These are phyloP conservation scores for Aspergillus novofumigatus DNA, from an alignment of 2,329 filamentous ascomycete genomes.

Conservation along the genomic window DNA sequence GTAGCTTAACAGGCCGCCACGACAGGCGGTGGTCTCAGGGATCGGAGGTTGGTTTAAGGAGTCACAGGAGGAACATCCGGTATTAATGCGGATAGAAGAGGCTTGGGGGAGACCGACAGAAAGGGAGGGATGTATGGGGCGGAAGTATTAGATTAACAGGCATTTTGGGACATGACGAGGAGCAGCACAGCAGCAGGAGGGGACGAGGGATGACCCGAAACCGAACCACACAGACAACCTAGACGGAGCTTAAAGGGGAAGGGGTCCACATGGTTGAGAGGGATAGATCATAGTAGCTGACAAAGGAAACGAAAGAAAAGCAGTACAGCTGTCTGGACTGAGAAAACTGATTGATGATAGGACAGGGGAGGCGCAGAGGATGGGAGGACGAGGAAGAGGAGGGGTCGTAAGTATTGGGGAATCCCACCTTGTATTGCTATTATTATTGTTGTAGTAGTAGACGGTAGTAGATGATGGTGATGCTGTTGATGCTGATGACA, in stretches of 20 bases:
- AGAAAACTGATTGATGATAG: not conserved
- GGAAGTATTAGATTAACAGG: not conserved
- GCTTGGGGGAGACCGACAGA: not conserved
- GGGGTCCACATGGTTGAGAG: not conserved
- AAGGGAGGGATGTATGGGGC: not conserved
- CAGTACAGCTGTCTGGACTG: constrained; percentile 10
- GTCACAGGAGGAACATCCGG: not conserved
- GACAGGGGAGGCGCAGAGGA: not conserved
- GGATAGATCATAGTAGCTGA: not conserved
- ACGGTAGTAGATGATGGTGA: not conserved
- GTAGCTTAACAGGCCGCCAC: not conserved
- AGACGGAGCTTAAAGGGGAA: not conserved
- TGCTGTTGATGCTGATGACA: not conserved
- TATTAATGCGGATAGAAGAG: not conserved
- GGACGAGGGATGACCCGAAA: not conserved
- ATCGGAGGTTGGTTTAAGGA: not conserved
- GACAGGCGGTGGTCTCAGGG: not conserved
- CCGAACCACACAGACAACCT: not conserved
- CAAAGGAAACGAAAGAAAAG: not conserved
- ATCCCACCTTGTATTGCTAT: constrained; percentile 9
- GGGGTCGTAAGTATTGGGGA: constrained; percentile 4
- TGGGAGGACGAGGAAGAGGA: constrained; percentile 8
- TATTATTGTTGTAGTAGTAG: not conserved
- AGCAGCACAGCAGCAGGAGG: not conserved
- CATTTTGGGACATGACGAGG: not conserved